A percentile compares a stretch with the other conserved stretches of the same genome.
These are phyloP conservation scores for Fusarium brevicatenulatum DNA, from an alignment of 2,329 filamentous ascomycete species.

Conservation along the genomic window DNA sequence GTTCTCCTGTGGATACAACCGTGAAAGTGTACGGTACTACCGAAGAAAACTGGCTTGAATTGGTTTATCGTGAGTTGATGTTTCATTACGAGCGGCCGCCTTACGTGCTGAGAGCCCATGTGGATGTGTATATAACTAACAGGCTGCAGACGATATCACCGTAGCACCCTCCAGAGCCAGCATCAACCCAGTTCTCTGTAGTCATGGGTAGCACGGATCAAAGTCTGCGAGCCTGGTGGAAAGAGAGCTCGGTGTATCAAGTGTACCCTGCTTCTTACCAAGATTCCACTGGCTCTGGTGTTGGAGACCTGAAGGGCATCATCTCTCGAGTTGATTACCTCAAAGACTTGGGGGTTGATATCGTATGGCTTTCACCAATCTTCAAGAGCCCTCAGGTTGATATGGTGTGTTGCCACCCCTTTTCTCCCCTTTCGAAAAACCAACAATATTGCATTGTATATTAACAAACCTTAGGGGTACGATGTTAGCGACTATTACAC, in stretches of 20 bases:
- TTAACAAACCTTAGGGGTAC: conserved; percentile 62
- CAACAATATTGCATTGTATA: background rate
- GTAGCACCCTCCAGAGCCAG: background rate
- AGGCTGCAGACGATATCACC: background rate
- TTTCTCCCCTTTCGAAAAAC: too few relatives aligned
- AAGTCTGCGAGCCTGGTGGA: conserved; percentile 62
- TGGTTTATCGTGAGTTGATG: conserved; percentile 20
- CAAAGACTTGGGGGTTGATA: conserved; percentile 64
- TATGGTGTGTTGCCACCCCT: conserved; percentile 58
- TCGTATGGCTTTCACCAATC: conserved; percentile 65
- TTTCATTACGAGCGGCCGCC: conserved; percentile 9
- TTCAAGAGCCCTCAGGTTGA: conserved; percentile 68
- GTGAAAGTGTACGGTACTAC: background rate
- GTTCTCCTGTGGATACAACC: background rate
- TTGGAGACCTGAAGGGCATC: conserved; percentile 67
- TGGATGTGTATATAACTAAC: conserved; percentile 5
- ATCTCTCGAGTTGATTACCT: conserved; percentile 67
- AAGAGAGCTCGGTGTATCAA: conserved; percentile 69
- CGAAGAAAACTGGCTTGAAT: background rate
- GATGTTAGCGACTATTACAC: conserved; percentile 75
- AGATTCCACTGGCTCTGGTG: conserved; percentile 65
- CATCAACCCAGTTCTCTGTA: background rate
- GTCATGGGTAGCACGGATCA: conserved; percentile 41
- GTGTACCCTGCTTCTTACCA: conserved; percentile 72
- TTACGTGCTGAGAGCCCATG: conserved; percentile 13